Percentiles rank a stretch among this genome's conserved stretches.
Evolutionary conservation across 1,284 basidiomycete genomes (phyloP).

Genomic region (Phlebopus sp.): DNA sequence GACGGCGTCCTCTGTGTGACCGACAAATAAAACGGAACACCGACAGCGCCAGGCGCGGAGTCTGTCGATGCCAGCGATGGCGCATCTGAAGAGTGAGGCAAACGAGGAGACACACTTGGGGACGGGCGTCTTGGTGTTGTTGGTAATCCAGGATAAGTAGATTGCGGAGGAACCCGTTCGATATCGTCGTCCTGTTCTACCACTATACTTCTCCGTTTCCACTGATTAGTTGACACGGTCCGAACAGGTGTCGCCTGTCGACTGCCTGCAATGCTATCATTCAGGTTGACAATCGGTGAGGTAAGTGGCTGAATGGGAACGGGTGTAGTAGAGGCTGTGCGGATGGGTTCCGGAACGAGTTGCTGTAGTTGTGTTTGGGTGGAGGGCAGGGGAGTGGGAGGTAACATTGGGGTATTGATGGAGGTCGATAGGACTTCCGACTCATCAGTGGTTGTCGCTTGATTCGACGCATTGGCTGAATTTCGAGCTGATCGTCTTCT

Average conservation of each 20-base stretch:
- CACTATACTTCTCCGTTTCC: slow-evolving; percentile 62
- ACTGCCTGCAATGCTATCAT: slow-evolving; percentile 29
- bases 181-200: slow-evolving; percentile 63
- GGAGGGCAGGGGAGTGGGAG: slow-evolving; percentile 48
- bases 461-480: slow-evolving; percentile 45
- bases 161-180: slow-evolving; percentile 33
- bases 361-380: slow-evolving; percentile 12
- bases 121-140: slow-evolving; percentile 31
- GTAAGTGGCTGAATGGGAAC: slow-evolving; percentile 28
- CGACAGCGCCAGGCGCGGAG: slow-evolving; percentile 36
- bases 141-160: slow-evolving; percentile 34
- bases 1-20: slow-evolving; percentile 43
- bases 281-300: slow-evolving; percentile 28
- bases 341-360: slow-evolving; percentile 21
- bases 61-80: slow-evolving; percentile 47
- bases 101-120: slow-evolving; percentile 33
- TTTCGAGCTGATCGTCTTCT: slow-evolving; percentile 57
- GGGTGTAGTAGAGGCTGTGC: slow-evolving; percentile 30
- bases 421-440: slow-evolving; percentile 58
- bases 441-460: slow-evolving; percentile 56
- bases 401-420: slow-evolving; percentile 58
- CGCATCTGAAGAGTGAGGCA: slow-evolving; percentile 50
- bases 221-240: slow-evolving; percentile 29
- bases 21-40: slow-evolving; percentile 47
- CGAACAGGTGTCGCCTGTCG: slow-evolving; percentile 35